Percentiles rank a stretch among this genome's conserved stretches.
Conservation (phyloP, 345 rosid species). For the Camelina sativa region DNA sequence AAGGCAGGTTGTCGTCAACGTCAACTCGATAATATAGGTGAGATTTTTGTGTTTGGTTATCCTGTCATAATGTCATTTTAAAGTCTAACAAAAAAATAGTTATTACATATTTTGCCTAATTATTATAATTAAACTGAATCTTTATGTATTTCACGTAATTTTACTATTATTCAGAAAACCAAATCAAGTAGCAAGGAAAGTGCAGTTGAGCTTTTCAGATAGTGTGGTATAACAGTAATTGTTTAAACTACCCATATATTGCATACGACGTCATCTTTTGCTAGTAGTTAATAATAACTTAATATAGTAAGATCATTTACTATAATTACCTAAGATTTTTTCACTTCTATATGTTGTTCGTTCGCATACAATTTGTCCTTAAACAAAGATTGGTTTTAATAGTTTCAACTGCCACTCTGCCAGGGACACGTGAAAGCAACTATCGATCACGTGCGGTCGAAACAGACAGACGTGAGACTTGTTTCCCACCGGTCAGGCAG, state of each 20-base stretch:
- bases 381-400: neutral
- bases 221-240: too few relatives aligned
- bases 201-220: too few relatives aligned
- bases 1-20: slow-evolving; percentile 25
- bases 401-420: neutral
- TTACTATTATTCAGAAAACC: too few relatives aligned
- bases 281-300: too few relatives aligned
- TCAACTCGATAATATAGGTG: slow-evolving; percentile 13
- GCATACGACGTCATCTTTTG: neutral
- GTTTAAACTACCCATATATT: neutral
- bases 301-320: neutral
- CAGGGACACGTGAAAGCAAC: slow-evolving; percentile 38
- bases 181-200: too few relatives aligned
- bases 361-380: neutral
- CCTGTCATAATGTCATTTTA: neutral
- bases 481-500: slow-evolving; percentile 23
- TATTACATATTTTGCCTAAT: neutral
- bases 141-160: neutral
- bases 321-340: neutral
- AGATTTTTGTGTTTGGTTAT: slow-evolving; percentile 5
- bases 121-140: neutral
- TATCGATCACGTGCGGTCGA: slow-evolving; percentile 47
- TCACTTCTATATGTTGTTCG: neutral
- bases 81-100: neutral
- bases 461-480: slow-evolving; percentile 53